Base-by-base conservation (phyloP, 2,329 filamentous ascomycete species). In the Penicillium sp. region DNA sequence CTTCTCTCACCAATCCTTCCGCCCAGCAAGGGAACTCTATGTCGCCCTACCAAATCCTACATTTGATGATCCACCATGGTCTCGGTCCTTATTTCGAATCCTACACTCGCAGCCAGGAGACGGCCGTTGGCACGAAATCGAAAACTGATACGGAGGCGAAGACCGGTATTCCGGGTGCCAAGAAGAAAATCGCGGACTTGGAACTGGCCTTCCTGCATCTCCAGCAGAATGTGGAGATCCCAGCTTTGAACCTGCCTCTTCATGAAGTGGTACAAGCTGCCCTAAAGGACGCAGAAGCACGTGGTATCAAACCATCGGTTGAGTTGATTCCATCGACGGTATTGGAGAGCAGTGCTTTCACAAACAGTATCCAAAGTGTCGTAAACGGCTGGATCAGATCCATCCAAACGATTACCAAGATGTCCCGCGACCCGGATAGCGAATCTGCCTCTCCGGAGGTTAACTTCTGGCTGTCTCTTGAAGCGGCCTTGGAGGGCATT, bases 361-460 rank as follows among this genome's bases (percentile, higher is more conserved):
- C 97, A 66, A 99, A 99, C 74, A 91, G 88, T 64, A 80, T 99
- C 35, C 94, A 97, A 71, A 88, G 90, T 47, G 94, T 88, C 45
- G 94, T 97, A 57, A 99, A 97, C 72, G 87, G 88, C 59, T 99
- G 94, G 94, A 99, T 99, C 77, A 96, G 96, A 77, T 96, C 93
- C 10, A 99, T 99, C 61, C 93, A 97, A 72, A 88, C 88, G 44
- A 95, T 97, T 64, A 99, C 94, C 36, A 95, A 95, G 76, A 89
- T 96, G 79, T 90, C 91, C 38, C 86, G 91, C 67, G 94, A 99
- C 65, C 86, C 90, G 0, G 70, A 87, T 71, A 81, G 83, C 61
- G 81, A 86, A 30, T 96, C 91, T 19, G 94, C 94, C 30, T 93
- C 90, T 53, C 94, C 97, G 72, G 94, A 99, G 74, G 96, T 99